phyloP scores from a whole-genome alignment of 805 yeast species.

The Saccharomycopsis oosterbeekiorum region DNA sequence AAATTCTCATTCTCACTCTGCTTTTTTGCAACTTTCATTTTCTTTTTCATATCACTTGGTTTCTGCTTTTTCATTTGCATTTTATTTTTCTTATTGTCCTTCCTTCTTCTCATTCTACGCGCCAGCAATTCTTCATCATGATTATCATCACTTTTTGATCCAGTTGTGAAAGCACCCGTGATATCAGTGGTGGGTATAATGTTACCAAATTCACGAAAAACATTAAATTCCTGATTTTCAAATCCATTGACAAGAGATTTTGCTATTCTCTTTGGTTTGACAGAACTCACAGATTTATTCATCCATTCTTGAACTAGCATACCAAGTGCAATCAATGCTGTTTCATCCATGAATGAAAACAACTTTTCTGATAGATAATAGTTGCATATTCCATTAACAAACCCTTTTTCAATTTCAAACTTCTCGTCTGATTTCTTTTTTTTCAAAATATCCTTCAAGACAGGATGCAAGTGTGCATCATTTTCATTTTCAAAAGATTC shows the following conservation, averaged over 20 bases:
- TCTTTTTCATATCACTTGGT: neutral
- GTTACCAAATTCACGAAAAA: neutral
- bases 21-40: neutral
- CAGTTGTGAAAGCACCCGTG: neutral
- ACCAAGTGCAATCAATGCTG: constrained; percentile 17
- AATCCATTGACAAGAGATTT: neutral
- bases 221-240: neutral
- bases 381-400: neutral
- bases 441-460: neutral
- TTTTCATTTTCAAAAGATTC: neutral
- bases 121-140: neutral
- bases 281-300: neutral
- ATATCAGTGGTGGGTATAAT: neutral
- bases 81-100: too few relatives aligned
- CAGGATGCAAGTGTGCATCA: neutral
- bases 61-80: too few relatives aligned
- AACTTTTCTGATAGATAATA: neutral
- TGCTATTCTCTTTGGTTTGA: neutral
- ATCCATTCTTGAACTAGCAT: constrained; percentile 14
- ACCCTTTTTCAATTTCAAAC: neutral
- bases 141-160: neutral
- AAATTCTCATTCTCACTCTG: neutral
- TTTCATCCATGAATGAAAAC: constrained; percentile 11
- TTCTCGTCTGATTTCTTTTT: neutral
- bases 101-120: too few relatives aligned